Conservation (phyloP, 805 yeast species). For the Wickerhamiella azymoides region DNA sequence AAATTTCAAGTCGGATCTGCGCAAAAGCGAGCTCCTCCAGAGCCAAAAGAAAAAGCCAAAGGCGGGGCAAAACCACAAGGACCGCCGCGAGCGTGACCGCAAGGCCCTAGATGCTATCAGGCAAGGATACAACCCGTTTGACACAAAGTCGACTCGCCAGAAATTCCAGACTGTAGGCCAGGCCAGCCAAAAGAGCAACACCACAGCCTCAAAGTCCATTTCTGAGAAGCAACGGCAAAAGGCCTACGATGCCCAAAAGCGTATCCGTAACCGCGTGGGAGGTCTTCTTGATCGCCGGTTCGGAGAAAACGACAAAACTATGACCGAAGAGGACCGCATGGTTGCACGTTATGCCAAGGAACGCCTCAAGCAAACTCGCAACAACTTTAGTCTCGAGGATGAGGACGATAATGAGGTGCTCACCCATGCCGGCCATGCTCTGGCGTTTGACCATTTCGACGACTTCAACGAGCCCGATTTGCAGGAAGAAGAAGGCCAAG, state of each 20-base stretch:
- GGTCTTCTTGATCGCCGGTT: conserved; percentile 75
- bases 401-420: conserved; percentile 33
- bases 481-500: conserved; percentile 28
- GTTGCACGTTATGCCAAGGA: conserved; percentile 87
- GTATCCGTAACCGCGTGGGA: conserved; percentile 59
- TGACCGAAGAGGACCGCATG: conserved; percentile 89
- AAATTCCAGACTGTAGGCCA: conserved; percentile 38
- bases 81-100: conserved; percentile 31
- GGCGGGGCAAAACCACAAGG: conserved; percentile 29
- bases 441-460: conserved; percentile 32
- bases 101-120: conserved; percentile 48
- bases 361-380: conserved; percentile 41
- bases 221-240: conserved; percentile 51
- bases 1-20: conserved; percentile 28
- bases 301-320: conserved; percentile 62
- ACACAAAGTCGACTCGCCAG: conserved; percentile 51
- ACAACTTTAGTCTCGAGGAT: conserved; percentile 63
- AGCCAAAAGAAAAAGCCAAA: conserved; percentile 30
- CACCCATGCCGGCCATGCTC: conserved; percentile 67
- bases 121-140: conserved; percentile 82
- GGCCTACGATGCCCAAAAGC: conserved; percentile 51
- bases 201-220: conserved; percentile 52
- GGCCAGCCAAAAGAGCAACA: conserved; percentile 27
- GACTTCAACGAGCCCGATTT: conserved; percentile 38
- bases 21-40: conserved; percentile 33